phyloP scores from a whole-genome alignment of 768 basidiomycete genomes.

The Leccinum broughii region DNA sequence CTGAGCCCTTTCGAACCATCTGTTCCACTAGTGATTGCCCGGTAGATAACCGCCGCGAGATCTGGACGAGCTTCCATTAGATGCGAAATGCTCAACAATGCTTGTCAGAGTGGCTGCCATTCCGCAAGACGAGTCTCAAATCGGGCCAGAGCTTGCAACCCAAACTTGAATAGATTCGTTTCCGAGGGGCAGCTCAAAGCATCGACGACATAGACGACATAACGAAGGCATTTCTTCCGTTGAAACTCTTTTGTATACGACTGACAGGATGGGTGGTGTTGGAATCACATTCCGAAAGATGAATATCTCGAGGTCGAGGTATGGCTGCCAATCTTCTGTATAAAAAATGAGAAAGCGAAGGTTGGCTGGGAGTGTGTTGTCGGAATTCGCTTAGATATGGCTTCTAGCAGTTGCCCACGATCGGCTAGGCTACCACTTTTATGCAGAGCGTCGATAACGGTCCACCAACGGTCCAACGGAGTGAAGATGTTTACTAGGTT shows the following conservation, averaged over 20 bases:
- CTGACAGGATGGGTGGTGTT: too few species aligned
- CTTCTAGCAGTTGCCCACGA: too few species aligned
- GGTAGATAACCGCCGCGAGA: slow-evolving; percentile 66
- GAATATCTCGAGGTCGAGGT: background rate
- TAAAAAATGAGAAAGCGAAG: background rate
- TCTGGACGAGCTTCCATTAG: slow-evolving; percentile 86
- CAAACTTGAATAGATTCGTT: slow-evolving; percentile 94
- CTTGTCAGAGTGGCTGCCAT: slow-evolving; percentile 92
- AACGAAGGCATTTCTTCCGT: too few species aligned
- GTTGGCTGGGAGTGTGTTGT: too few species aligned
- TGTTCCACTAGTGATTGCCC: slow-evolving; percentile 58
- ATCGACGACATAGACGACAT: slow-evolving; percentile 93
- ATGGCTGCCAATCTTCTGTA: background rate
- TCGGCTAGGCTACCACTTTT: too few species aligned
- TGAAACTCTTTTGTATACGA: too few species aligned
- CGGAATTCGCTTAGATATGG: too few species aligned
- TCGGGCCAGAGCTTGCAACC: slow-evolving; percentile 83
- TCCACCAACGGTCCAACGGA: too few species aligned
- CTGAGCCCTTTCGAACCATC: slow-evolving; percentile 42
- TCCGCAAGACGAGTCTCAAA: slow-evolving; percentile 87
- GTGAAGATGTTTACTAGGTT: too few species aligned
- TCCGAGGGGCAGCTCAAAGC: slow-evolving; percentile 89
- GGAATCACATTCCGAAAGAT: background rate
- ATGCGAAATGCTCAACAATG: slow-evolving; percentile 83
- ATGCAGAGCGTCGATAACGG: too few species aligned